These are phyloP conservation scores for Zymoseptoria pseudotritici DNA, from an alignment of 2,329 filamentous ascomycete genomes.

Conservation along the genomic window DNA sequence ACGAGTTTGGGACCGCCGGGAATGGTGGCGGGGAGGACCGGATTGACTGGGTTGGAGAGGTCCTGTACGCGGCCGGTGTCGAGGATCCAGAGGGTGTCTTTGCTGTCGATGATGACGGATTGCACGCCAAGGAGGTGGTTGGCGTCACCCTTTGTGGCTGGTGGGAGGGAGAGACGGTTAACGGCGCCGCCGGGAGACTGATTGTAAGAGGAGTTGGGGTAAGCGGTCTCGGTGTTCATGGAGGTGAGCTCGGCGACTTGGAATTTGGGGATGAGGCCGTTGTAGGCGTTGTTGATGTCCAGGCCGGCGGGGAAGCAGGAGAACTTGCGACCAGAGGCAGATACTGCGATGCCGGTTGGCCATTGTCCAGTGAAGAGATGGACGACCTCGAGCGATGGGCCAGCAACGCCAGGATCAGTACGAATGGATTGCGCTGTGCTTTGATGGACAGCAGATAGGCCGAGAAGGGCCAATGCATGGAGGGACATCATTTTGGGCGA, in stretches of 20 bases:
- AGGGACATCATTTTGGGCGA: background rate
- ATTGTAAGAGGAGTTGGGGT: conserved; percentile 36
- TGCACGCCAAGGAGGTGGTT: conserved; percentile 43
- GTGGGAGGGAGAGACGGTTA: conserved; percentile 39
- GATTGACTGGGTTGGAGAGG: conserved; percentile 30
- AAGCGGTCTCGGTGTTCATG: conserved; percentile 35
- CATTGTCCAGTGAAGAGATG: conserved; percentile 45
- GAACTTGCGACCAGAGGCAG: conserved; percentile 41
- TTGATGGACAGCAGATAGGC: background rate
- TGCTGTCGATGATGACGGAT: conserved; percentile 41
- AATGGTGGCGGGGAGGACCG: conserved; percentile 33
- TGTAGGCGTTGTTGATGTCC: conserved; percentile 30
- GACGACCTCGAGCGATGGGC: conserved; percentile 18
- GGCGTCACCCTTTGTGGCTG: conserved; percentile 33
- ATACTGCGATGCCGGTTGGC: conserved; percentile 43
- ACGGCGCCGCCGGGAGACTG: conserved; percentile 40
- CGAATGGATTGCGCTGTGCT: conserved; percentile 4
- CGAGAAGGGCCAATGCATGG: background rate
- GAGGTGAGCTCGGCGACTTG: conserved; percentile 38
- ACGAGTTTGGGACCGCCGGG: conserved; percentile 43
- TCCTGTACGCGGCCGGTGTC: conserved; percentile 40
- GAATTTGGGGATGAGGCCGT: conserved; percentile 33
- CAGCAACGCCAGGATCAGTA: conserved; percentile 9
- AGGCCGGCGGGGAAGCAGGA: conserved; percentile 39
- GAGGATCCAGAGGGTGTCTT: conserved; percentile 44